Base-by-base conservation (phyloP, 352 stramenopile species). In the Phytophthora colocasiae region DNA sequence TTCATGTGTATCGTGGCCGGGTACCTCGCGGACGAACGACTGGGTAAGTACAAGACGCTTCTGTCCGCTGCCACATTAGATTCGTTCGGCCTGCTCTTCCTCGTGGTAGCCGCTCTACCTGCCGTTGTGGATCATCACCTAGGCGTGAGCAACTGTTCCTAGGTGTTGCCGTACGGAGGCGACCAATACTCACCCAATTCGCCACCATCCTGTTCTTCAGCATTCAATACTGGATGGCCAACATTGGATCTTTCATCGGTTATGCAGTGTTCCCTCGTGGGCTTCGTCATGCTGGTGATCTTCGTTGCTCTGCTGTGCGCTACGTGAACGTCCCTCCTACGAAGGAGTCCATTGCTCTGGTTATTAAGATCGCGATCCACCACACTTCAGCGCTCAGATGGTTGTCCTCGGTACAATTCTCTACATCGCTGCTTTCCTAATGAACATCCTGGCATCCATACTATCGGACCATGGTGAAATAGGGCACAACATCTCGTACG, bases 161-260 rank as follows among this genome's bases (percentile, higher is more conserved):
- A 2, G 80, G 77, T n/a, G 71, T 91, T 24, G 77, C 70, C 82
- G 19, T 76, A 85, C 32, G 83, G 83, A 57, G 83, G 72, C 9
- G 79, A 87, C 63, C 81, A 89, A 55, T 90, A 85, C 62, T 71
- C 82, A n/a, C 75, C 81, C 5, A 57, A 58, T 14, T 59, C 77
- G 4, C 69, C 68, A 4, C 47, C 58, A 11, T 66, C 71, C 79
- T 72, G 19, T 96, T 87, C 75, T 93, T 94, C 78, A 87, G 75
- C 55, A 90, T 80, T 53, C 92, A 93, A 64, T 96, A 96, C 75
- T 91, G 76, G 64, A 69, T 67, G 29, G 82, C 92, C 65, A 95
- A 95, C 69, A 73, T 91, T 47, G 85, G 87, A 17, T 73, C 85
- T 1, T 61, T 77, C 24, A 81, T 95, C 56, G 85, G 78, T 39